Percentiles rank a stretch among this genome's conserved stretches.
These are phyloP conservation scores for Tricholoma saponaceum DNA, from an alignment of 768 basidiomycete genomes.

Conservation along the genomic window DNA sequence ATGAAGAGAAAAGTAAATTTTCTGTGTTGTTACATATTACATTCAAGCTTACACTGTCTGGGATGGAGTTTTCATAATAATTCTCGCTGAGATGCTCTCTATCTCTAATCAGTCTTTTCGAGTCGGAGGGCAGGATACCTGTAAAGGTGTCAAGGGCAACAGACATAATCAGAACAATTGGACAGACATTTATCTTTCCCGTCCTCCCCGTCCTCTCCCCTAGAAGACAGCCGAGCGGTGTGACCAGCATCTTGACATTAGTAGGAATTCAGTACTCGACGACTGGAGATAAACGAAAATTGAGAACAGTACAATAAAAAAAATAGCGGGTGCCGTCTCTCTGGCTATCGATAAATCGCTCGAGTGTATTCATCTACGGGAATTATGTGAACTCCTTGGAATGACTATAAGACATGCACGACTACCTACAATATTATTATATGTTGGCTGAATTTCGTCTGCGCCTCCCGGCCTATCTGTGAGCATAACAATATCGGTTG, in stretches of 20 bases:
- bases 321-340: neutral
- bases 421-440: conserved; percentile 1
- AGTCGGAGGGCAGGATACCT: neutral
- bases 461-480: neutral
- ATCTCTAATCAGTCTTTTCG: neutral
- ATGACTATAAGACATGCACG: neutral
- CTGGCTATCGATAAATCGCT: neutral
- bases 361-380: neutral
- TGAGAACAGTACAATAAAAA: neutral
- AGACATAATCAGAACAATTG: neutral
- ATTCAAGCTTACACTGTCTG: neutral
- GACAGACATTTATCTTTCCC: neutral
- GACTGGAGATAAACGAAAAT: too few relatives aligned
- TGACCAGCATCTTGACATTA: conserved; percentile 1
- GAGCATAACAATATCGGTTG: neutral
- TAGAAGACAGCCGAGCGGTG: neutral
- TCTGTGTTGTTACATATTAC: too few relatives aligned
- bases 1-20: neutral
- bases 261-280: neutral
- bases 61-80: neutral
- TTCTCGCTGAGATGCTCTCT: neutral
- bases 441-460: neutral
- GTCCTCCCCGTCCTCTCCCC: neutral
- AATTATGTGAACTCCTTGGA: neutral
- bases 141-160: neutral